Evolutionary conservation across 2,329 filamentous ascomycete genomes (phyloP).

Genomic region (Madurella mycetomatis): DNA sequence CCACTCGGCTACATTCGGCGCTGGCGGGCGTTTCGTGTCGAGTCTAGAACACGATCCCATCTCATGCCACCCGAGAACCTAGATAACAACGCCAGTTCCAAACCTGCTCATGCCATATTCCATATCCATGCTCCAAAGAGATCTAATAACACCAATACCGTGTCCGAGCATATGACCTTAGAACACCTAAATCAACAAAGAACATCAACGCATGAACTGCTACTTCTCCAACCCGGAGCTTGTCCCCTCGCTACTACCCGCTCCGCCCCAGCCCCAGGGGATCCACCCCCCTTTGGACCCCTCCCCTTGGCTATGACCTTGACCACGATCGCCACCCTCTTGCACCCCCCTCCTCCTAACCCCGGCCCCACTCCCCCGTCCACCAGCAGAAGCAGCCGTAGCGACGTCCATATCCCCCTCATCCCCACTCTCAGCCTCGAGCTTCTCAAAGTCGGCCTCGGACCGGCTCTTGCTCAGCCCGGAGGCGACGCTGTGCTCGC

Average conservation of each 20-base stretch:
- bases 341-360: slow-evolving; percentile 28
- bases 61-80: not conserved
- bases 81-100: not conserved
- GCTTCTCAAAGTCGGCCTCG: slow-evolving; percentile 85
- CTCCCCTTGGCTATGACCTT: slow-evolving; percentile 18
- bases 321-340: slow-evolving; percentile 30
- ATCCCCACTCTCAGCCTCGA: slow-evolving; percentile 67
- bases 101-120: not conserved
- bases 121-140: not conserved
- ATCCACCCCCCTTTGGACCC: slow-evolving; percentile 40
- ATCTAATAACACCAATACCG: not conserved
- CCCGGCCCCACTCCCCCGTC: slow-evolving; percentile 21
- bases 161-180: not conserved
- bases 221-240: slow-evolving; percentile 39
- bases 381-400: not conserved
- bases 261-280: slow-evolving; percentile 44
- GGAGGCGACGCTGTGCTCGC: slow-evolving; percentile 53
- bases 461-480: slow-evolving; percentile 75
- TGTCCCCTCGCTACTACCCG: slow-evolving; percentile 24
- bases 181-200: not conserved
- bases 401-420: slow-evolving; percentile 44
- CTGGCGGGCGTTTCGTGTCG: too few relatives aligned
- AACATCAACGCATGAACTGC: not conserved
- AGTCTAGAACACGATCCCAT: not conserved
- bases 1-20: too few relatives aligned